These are phyloP conservation scores for Stipa capillata DNA, from an alignment of 176 grass and related monocot genomes.

Conservation along the genomic window DNA sequence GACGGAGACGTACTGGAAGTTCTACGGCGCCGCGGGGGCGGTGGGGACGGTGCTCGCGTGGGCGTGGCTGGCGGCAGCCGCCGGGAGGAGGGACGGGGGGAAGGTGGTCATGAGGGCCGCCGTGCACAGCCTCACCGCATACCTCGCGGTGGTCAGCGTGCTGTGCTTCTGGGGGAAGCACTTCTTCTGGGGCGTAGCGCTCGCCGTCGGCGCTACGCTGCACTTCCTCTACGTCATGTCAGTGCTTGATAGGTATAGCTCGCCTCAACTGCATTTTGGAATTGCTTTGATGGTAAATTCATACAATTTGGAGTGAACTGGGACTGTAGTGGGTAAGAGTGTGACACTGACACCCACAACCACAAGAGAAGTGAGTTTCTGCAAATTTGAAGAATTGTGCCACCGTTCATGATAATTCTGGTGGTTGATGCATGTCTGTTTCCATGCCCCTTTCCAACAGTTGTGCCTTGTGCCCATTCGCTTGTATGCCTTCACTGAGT, in stretches of 20 bases:
- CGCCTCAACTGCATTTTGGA: not conserved
- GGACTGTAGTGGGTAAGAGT: constrained; percentile 8
- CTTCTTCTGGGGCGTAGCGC: constrained; percentile 84
- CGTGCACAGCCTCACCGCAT: constrained; percentile 79
- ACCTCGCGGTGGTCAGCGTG: constrained; percentile 84
- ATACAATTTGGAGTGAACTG: not conserved
- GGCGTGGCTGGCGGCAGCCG: constrained; percentile 55
- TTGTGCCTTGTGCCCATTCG: not conserved
- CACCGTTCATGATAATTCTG: not conserved
- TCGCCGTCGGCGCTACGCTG: constrained; percentile 66
- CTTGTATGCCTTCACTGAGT: not conserved
- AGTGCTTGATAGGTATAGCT: constrained; percentile 74
- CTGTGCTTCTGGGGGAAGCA: constrained; percentile 91
- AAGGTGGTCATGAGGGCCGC: constrained; percentile 63
- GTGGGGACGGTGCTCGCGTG: constrained; percentile 49
- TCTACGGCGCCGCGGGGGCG: constrained; percentile 72
- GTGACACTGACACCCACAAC: not conserved
- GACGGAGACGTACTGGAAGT: constrained; percentile 95
- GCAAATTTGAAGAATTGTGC: not conserved
- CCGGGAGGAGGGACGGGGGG: constrained; percentile 31
- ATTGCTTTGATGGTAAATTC: not conserved
- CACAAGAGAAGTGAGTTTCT: not conserved
- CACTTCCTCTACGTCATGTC: constrained; percentile 97
- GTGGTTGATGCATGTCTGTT: not conserved
- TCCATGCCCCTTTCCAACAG: not conserved